Evolutionary conservation across 768 basidiomycete species (phyloP), one percentile per base, ranked within the genome.

Genomic region (Vararia minispora): DNA sequence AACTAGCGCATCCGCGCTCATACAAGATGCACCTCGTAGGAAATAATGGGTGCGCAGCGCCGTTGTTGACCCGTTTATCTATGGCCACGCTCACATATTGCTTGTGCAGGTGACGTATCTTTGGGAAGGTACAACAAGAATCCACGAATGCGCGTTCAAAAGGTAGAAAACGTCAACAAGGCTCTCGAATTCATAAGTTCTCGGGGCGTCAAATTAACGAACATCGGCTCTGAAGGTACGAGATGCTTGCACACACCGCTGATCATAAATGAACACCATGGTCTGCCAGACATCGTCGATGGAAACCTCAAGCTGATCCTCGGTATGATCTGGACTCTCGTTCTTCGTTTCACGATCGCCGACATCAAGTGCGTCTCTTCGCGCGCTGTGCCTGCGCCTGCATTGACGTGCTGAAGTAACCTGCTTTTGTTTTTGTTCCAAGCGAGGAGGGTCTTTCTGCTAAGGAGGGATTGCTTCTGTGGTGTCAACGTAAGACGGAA

Each of bases 241-340:
- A 22, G 8, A 4, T 9, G 13, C 9, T 32, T 16, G 33, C 6
- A 21, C 21, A 30, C 22, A 25, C 5, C 18, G 25, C 23, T 25
- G 24, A 20, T 33, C 24, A 30, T 31, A 10, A n/a, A 21, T 27
- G 13, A 34, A 37, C 22, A 49, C 42, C 28, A 47, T 24, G 22
- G 28, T 3, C 38, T 26, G 35, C n/a, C 43, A 92, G 94, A 98
- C 58, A 95, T 98, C 55, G 91, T 99, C 40, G 95, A 99, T 58
- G 92, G 92, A n/a, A 95, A 94, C 58, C 60, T 92, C 46, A 99
- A 98, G 61, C 81, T 99, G 39, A 97, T 94, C 36, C 74, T 98
- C n/a, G 92, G 90, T 23, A 89, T 92, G 92, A 97, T 99, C 47
- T 98, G 95, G 95, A 94, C 89, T 0, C 72, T 98, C 26, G 91